phyloP scores from a whole-genome alignment of 768 basidiomycete genomes.

The Mycena rosella region DNA sequence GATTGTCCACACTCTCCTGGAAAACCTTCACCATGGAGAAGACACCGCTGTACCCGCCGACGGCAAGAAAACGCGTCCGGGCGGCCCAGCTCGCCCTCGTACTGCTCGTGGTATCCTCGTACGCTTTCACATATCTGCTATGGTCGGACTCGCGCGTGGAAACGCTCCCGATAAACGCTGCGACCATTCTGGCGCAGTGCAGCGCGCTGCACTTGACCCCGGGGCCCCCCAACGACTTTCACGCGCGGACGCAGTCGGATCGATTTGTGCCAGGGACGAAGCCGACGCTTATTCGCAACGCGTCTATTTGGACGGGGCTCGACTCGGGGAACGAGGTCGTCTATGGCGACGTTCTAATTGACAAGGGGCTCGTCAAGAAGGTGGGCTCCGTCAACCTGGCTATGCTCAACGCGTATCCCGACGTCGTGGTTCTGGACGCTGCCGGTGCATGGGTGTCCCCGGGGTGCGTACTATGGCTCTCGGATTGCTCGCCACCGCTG shows the following conservation, averaged over 20 bases:
- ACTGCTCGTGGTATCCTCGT: slow-evolving; percentile 10
- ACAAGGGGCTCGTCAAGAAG: slow-evolving; percentile 71
- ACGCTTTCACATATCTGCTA: slow-evolving; percentile 25
- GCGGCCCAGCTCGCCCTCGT: not conserved
- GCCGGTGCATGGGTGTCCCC: slow-evolving; percentile 79
- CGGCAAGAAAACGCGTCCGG: slow-evolving; percentile 9
- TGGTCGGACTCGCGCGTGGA: slow-evolving; percentile 40
- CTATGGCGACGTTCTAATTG: slow-evolving; percentile 71
- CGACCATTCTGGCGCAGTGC: slow-evolving; percentile 25
- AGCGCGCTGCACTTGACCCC: slow-evolving; percentile 22
- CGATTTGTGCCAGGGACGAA: slow-evolving; percentile 67
- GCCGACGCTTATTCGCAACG: slow-evolving; percentile 72
- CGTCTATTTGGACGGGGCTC: slow-evolving; percentile 83
- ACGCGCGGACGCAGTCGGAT: slow-evolving; percentile 60
- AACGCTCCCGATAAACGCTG: slow-evolving; percentile 28
- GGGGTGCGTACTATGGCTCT: slow-evolving; percentile 54
- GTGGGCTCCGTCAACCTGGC: slow-evolving; percentile 56
- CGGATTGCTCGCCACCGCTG: slow-evolving; percentile 48
- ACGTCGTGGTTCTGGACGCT: slow-evolving; percentile 62
- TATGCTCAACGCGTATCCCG: slow-evolving; percentile 22
- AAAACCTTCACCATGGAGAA: slow-evolving; percentile 30
- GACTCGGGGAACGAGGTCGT: slow-evolving; percentile 68
- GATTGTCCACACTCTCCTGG: not conserved
- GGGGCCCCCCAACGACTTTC: slow-evolving; percentile 48
- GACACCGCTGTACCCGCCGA: not conserved